These are phyloP conservation scores for Tuber magnatum DNA, from an alignment of 495 filamentous ascomycete species.

Conservation along the genomic window DNA sequence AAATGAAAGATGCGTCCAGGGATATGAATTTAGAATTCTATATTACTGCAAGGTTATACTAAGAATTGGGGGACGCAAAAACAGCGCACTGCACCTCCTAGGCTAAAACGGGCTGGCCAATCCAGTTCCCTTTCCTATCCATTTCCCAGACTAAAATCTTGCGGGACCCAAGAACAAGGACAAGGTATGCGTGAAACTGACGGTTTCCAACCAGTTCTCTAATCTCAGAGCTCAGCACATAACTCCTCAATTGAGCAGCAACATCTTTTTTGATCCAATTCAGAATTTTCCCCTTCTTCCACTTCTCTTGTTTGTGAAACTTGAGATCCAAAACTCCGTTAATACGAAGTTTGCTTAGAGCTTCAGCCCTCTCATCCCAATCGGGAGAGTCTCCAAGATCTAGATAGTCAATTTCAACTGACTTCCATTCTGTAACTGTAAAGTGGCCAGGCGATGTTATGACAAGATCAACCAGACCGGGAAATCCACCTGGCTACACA, in stretches of 20 bases:
- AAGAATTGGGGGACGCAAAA: no score
- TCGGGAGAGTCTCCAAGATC: background rate
- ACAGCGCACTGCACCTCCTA: no score
- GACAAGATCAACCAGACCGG: conserved; percentile 7
- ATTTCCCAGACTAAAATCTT: no score
- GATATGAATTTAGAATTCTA: no score
- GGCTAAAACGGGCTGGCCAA: no score
- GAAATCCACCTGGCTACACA: background rate
- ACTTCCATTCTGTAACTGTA: conserved; percentile 8
- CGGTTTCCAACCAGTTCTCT: no score
- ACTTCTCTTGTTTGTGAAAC: background rate
- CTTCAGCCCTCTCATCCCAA: background rate
- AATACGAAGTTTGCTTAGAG: conserved; percentile 4
- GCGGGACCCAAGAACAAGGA: no score
- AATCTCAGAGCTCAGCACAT: no score
- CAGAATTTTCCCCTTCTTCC: background rate
- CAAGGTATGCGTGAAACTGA: no score
- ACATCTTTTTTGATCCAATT: conserved; percentile 4
- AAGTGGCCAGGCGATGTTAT: background rate
- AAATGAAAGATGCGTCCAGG: no score
- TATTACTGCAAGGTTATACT: no score
- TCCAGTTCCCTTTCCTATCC: no score
- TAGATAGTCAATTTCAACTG: conserved; percentile 9
- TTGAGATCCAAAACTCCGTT: conserved; percentile 1
- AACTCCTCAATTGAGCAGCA: background rate